These are phyloP conservation scores for Erysimum cheiranthoides DNA, from an alignment of 345 rosid species.

Conservation along the genomic window DNA sequence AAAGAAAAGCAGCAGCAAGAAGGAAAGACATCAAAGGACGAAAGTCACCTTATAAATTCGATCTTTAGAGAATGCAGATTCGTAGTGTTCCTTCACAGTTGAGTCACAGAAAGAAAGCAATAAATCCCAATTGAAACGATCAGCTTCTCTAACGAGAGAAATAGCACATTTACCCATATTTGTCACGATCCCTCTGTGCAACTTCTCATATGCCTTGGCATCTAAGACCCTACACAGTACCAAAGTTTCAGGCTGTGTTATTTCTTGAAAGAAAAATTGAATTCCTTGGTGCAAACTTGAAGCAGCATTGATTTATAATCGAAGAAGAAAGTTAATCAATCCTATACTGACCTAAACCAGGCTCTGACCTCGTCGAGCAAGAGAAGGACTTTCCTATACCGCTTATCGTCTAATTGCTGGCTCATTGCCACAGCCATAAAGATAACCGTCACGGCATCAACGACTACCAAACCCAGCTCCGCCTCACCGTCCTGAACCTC, in stretches of 20 bases:
- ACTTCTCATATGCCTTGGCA: conserved; percentile 60
- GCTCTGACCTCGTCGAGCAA: conserved; percentile 67
- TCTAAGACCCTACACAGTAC: conserved; percentile 62
- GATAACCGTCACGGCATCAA: conserved; percentile 58
- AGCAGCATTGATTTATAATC: conserved; percentile 27
- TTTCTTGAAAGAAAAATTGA: not conserved
- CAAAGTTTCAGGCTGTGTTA: conserved; percentile 9
- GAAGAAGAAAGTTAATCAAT: conserved; percentile 2
- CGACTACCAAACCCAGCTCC: conserved; percentile 58
- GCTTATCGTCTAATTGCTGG: conserved; percentile 48
- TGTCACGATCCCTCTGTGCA: conserved; percentile 57
- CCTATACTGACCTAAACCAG: conserved; percentile 69
- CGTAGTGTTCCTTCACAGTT: conserved; percentile 57
- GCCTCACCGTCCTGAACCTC: conserved; percentile 46
- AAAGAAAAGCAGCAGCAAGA: conserved; percentile 10
- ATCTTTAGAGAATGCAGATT: conserved; percentile 60
- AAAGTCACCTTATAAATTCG: conserved; percentile 68
- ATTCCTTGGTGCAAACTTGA: conserved; percentile 7
- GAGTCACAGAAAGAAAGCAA: conserved; percentile 50
- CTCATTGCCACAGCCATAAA: conserved; percentile 60
- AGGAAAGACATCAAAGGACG: conserved; percentile 17
- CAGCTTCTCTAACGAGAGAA: conserved; percentile 61
- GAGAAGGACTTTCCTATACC: conserved; percentile 50
- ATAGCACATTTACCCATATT: conserved; percentile 59
- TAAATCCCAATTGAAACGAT: conserved; percentile 52